phyloP scores from a whole-genome alignment of 768 basidiomycete species.

The Auricularia cornea region DNA sequence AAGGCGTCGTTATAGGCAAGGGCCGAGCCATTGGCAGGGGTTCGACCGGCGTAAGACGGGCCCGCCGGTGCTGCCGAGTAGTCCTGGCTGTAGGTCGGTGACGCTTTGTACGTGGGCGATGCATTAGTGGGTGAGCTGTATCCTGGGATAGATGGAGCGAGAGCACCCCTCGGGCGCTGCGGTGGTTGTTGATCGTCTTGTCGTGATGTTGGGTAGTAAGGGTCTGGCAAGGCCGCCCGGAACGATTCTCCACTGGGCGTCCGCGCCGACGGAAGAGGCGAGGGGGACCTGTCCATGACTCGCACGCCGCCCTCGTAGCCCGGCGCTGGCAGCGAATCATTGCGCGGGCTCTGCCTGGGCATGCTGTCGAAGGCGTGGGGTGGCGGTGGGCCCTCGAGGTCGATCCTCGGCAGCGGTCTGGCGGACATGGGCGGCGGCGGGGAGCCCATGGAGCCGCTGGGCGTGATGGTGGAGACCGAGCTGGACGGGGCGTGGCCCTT shows the following conservation, averaged over 20 bases:
- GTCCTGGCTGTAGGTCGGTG: not conserved
- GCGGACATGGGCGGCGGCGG: not conserved
- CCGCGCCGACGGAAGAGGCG: not conserved
- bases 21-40: not conserved
- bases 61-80: not conserved
- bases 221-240: not conserved
- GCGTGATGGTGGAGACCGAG: not conserved
- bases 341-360: not conserved
- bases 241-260: not conserved
- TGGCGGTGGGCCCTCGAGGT: not conserved
- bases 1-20: not conserved
- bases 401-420: not conserved
- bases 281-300: not conserved
- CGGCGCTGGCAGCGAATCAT: not conserved
- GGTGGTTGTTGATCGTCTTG: not conserved
- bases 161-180: constrained; percentile 1
- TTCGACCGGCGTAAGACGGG: not conserved
- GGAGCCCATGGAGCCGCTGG: not conserved
- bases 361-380: not conserved
- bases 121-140: not conserved
- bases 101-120: not conserved
- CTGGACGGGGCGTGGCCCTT: not conserved
- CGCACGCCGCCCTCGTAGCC: not conserved
- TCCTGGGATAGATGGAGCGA: constrained; percentile 2
- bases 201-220: not conserved